phyloP scores from a whole-genome alignment of 176 grass and related monocot species.

The Musa beccarii region DNA sequence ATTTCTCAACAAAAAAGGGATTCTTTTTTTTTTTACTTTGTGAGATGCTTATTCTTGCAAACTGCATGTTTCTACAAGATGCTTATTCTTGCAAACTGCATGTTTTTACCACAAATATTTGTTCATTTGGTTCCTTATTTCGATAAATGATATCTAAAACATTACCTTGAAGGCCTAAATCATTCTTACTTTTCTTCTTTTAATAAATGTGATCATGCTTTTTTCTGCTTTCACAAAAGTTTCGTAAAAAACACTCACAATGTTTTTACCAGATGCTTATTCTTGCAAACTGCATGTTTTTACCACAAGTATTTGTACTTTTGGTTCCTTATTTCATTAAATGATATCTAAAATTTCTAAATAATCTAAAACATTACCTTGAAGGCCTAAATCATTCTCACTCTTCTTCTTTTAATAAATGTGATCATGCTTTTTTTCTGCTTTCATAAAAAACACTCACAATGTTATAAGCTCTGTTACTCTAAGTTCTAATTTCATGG shows the following conservation, averaged over 20 bases:
- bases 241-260: background rate
- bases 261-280: background rate
- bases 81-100: background rate
- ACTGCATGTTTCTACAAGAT: background rate
- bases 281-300: background rate
- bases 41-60: background rate
- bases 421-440: background rate
- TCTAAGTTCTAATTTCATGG: too few species aligned
- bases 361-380: background rate
- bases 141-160: too few species aligned
- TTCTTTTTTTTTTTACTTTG: background rate
- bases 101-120: background rate
- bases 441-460: background rate
- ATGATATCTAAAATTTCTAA: too few species aligned
- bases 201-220: background rate
- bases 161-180: background rate
- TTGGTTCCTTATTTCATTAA: background rate
- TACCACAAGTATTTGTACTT: background rate
- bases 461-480: background rate
- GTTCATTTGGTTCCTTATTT: background rate
- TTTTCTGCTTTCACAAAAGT: background rate
- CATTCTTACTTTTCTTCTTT: background rate
- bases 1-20: background rate
- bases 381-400: background rate
- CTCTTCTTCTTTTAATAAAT: background rate